These are phyloP conservation scores for Breynia disticha DNA, from an alignment of 441 rosid genomes.

Conservation along the genomic window DNA sequence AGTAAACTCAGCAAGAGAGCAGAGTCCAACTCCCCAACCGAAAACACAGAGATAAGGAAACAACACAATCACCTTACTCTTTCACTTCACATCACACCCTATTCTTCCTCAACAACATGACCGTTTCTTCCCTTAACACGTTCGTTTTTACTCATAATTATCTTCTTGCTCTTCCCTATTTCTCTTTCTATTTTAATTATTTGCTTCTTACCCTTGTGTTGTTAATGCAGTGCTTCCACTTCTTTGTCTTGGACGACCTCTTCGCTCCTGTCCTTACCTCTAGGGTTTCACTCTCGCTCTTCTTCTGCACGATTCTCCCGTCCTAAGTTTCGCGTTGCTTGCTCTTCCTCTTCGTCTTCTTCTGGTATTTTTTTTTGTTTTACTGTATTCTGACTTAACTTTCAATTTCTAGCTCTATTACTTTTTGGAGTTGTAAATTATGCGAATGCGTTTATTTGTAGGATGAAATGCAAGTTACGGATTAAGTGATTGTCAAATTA, in stretches of 20 bases:
- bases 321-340: slow-evolving; percentile 22
- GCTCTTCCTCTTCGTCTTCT: slow-evolving; percentile 27
- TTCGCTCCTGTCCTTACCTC: slow-evolving; percentile 23
- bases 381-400: neutral
- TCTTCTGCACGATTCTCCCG: slow-evolving; percentile 15
- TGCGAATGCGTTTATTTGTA: no score
- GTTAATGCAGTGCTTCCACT: slow-evolving; percentile 30
- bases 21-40: neutral
- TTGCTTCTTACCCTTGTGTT: neutral
- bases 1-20: neutral
- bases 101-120: neutral
- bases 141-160: neutral
- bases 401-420: no score
- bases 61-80: no score
- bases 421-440: no score
- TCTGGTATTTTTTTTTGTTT: slow-evolving; percentile 13
- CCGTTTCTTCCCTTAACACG: neutral
- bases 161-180: neutral
- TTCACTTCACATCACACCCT: no score
- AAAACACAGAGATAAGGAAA: neutral
- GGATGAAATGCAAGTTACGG: no score
- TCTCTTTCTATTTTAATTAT: neutral
- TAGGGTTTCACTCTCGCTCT: slow-evolving; percentile 27
- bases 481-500: no score
- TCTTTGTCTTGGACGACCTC: slow-evolving; percentile 21